Conservation (phyloP, 345 rosid species). For the Turnera subulata region DNA sequence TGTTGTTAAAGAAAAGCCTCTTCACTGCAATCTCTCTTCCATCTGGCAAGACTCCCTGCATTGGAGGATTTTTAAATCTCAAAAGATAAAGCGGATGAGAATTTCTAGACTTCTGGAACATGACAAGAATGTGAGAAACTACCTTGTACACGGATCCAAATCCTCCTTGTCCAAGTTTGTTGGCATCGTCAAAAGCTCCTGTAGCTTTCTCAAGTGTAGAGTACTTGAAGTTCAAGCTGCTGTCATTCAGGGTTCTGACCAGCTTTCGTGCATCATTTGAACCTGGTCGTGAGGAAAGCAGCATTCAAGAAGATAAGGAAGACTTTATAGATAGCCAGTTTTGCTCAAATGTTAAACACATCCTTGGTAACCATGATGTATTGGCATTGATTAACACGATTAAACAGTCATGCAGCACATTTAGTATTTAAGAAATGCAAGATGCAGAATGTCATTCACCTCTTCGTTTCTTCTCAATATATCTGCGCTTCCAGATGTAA, state of each 20-base stretch:
- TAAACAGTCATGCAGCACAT: neutral
- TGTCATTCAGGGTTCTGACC: slow-evolving; percentile 66
- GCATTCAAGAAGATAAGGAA: slow-evolving; percentile 4
- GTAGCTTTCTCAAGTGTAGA: slow-evolving; percentile 87
- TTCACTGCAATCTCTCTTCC: slow-evolving; percentile 95
- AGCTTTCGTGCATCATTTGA: slow-evolving; percentile 58
- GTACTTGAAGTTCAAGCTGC: slow-evolving; percentile 89
- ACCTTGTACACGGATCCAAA: slow-evolving; percentile 96
- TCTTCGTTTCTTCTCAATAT: slow-evolving; percentile 64
- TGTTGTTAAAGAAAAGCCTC: slow-evolving; percentile 85
- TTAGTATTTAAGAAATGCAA: neutral
- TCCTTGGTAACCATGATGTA: too few species aligned
- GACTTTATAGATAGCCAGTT: neutral
- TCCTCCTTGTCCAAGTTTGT: slow-evolving; percentile 97
- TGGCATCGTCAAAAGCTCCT: slow-evolving; percentile 52
- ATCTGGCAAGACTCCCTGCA: slow-evolving; percentile 76
- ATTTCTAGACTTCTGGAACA: too few species aligned
- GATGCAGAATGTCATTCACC: slow-evolving; percentile 31
- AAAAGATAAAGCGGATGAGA: neutral
- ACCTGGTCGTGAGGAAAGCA: slow-evolving; percentile 35
- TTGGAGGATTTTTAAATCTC: too few species aligned
- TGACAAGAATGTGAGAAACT: neutral
- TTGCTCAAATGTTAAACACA: neutral
- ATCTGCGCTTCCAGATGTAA: slow-evolving; percentile 58
- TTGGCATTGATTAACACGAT: neutral